Evolutionary conservation across 2,329 filamentous ascomycete species (phyloP).

Genomic region (Chalaropsis ovoidea): DNA sequence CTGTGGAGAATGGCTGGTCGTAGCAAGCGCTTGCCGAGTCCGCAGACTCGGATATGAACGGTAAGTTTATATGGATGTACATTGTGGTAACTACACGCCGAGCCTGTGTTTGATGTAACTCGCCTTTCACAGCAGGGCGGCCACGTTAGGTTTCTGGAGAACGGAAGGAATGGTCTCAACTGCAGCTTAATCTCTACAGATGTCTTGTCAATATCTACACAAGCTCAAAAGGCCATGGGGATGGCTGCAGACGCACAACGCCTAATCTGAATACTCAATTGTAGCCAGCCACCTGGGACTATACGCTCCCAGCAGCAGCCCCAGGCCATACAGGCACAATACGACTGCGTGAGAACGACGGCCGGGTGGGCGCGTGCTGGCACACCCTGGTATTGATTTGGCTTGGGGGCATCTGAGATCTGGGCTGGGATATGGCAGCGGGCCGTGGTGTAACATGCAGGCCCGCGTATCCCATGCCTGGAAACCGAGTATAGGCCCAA

Average conservation of each 20-base stretch:
- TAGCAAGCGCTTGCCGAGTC: not conserved
- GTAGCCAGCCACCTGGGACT: not conserved
- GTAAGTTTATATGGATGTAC: not conserved
- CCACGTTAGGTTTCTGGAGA: not conserved
- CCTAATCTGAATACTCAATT: not conserved
- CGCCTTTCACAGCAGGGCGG: slow-evolving; percentile 1
- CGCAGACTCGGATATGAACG: not conserved
- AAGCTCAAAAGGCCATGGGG: not conserved
- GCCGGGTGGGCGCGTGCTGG: not conserved
- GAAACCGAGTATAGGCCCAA: not conserved
- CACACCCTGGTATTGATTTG: not conserved
- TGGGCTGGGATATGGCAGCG: not conserved
- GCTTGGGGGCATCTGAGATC: not conserved
- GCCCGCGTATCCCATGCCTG: not conserved
- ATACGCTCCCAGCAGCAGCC: not conserved
- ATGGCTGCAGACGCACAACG: slow-evolving; percentile 10
- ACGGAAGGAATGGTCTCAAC: not conserved
- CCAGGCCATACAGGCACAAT: not conserved
- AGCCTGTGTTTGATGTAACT: not conserved
- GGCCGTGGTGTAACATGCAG: slow-evolving; percentile 3
- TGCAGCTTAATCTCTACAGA: not conserved
- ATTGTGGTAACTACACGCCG: not conserved
- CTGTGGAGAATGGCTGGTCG: not conserved
- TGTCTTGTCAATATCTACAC: not conserved
- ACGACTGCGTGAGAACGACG: not conserved